Conservation (phyloP, 768 basidiomycete species). For the Suillus paluster region DNA sequence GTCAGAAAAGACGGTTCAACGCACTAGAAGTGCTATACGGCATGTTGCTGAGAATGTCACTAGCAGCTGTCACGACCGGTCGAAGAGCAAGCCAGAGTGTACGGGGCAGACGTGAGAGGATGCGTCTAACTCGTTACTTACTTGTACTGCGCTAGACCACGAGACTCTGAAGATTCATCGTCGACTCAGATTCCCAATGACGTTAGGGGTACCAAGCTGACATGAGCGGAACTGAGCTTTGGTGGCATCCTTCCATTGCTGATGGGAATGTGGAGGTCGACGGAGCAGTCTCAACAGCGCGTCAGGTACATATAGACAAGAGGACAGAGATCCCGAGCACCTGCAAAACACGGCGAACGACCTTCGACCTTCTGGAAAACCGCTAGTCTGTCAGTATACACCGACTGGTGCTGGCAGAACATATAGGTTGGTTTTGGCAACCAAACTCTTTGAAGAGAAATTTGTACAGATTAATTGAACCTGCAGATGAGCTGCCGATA, state of each 20-base stretch:
- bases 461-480: too few relatives aligned
- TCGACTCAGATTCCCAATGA: background rate
- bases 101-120: background rate
- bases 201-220: background rate
- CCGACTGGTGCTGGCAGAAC: too few relatives aligned
- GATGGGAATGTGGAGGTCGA: background rate
- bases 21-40: constrained; percentile 59
- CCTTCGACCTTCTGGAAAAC: too few relatives aligned
- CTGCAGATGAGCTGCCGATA: too few relatives aligned
- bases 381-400: too few relatives aligned
- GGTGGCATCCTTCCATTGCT: background rate
- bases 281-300: background rate
- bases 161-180: background rate
- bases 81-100: background rate
- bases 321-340: background rate
- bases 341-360: too few relatives aligned
- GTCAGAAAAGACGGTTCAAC: background rate
- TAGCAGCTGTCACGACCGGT: constrained; percentile 58
- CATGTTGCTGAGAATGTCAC: constrained; percentile 57
- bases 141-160: background rate
- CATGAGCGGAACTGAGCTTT: background rate
- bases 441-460: too few relatives aligned
- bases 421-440: too few relatives aligned
- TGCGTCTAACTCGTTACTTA: background rate
- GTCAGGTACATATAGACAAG: background rate